phyloP scores from a whole-genome alignment of 2,329 filamentous ascomycete species.

The Aspergillus ochraceoroseus region DNA sequence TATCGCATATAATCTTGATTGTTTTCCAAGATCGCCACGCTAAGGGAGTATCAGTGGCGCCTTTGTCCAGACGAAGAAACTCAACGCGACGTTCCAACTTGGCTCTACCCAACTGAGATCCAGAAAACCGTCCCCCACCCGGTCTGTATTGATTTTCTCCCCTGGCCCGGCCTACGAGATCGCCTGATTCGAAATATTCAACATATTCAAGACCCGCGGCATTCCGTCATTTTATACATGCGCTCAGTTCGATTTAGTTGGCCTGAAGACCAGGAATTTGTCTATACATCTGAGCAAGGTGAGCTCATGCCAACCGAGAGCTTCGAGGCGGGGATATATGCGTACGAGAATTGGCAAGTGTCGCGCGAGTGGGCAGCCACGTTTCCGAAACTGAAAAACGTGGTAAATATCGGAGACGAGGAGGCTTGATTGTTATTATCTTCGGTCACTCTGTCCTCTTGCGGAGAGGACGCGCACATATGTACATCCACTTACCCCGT shows the following conservation, averaged over 20 bases:
- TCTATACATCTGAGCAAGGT: constrained; percentile 9
- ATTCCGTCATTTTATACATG: constrained; percentile 13
- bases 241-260: constrained; percentile 11
- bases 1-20: background rate
- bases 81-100: constrained; percentile 11
- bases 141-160: constrained; percentile 14
- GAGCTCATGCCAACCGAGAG: constrained; percentile 10
- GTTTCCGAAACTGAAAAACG: constrained; percentile 9
- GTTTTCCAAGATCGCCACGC: too few species aligned
- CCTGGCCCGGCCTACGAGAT: constrained; percentile 13
- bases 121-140: constrained; percentile 13
- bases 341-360: constrained; percentile 12
- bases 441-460: too few species aligned
- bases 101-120: constrained; percentile 14
- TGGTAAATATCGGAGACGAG: constrained; percentile 7
- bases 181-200: constrained; percentile 4
- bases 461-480: too few species aligned
- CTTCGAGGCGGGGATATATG: constrained; percentile 8
- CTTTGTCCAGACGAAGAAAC: constrained; percentile 15
- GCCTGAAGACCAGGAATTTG: constrained; percentile 12
- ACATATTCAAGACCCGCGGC: constrained; percentile 6
- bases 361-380: constrained; percentile 9
- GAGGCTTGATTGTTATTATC: background rate
- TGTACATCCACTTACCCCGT: too few species aligned
- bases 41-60: constrained; percentile 4